Base-by-base conservation (phyloP, 345 rosid genomes). In the Gossypium bickii region DNA sequence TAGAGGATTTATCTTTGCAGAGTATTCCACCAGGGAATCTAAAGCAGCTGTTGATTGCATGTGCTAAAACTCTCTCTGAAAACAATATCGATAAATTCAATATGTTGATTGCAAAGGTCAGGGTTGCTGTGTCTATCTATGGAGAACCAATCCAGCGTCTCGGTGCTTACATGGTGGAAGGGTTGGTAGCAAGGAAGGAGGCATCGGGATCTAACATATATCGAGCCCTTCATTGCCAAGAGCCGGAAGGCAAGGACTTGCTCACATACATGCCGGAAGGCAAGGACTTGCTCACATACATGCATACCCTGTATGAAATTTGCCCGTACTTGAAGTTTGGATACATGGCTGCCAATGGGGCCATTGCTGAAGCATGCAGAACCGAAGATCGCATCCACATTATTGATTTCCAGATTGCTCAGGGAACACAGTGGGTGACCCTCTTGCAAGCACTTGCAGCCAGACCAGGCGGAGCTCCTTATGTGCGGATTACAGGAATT, bases 261-360 rank as follows among this genome's bases (percentile, higher is more conserved):
- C 88, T 88, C 51, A 82, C 94, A 2, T 88, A 82, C 80, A 86
- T 87, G 90, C 90, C 96, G 12, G 87, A 82, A 43, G 75, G 92
- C 83, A 85, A 83, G 78, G 94, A 88, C 63, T 79, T 86, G 77
- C 88, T 88, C 51, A 82, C 94, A 2, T 88, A 82, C 80, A 86
- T 87, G 90, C 90, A 81, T 51, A 70, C 85, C 74, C 76, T 89
- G 44, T 90, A 85, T 73, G 92, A 90, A 80, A 87, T 90, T 70
- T 89, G 92, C 78, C 93, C 96, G 15, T 89, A 88, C 78, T 70
- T 90, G 79, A 89, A 90, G 84, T 90, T 90, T 57, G 90, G 96
- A 34, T 89, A 86, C 88, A 85, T 90, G 93, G 96, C 93, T 18
- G 96, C 91, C 60, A 90, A 90, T 6, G 93, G 90, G 16, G 91